Conservation (phyloP, 176 grass and related monocot species). For the Poa annua region DNA sequence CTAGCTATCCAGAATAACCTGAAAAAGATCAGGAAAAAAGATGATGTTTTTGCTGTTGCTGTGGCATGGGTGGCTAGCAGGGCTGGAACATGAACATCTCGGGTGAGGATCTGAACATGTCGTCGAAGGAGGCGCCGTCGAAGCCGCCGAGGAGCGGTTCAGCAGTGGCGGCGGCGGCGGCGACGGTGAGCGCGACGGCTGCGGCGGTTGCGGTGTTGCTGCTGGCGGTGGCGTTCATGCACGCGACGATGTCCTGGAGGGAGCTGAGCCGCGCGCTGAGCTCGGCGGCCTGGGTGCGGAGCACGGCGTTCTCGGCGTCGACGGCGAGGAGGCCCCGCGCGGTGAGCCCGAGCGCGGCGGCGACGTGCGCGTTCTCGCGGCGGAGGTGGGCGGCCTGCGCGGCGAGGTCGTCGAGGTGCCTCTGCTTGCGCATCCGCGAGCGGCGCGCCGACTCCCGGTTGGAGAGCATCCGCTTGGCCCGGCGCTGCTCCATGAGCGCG, state of each 20-base stretch:
- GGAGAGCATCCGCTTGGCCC: slow-evolving; percentile 83
- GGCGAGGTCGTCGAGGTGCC: slow-evolving; percentile 79
- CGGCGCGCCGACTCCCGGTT: slow-evolving; percentile 90
- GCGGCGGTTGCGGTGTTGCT: not conserved
- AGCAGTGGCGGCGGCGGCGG: slow-evolving; percentile 12
- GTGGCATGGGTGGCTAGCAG: slow-evolving; percentile 47
- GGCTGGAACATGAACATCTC: slow-evolving; percentile 83
- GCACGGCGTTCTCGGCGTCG: slow-evolving; percentile 86
- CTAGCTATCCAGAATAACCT: slow-evolving; percentile 30
- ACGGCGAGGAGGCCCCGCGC: slow-evolving; percentile 65
- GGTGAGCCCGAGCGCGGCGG: slow-evolving; percentile 58
- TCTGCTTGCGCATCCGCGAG: slow-evolving; percentile 93
- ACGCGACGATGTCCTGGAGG: slow-evolving; percentile 73
- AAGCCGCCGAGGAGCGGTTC: slow-evolving; percentile 41
- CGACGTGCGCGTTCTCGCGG: slow-evolving; percentile 74
- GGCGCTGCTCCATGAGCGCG: slow-evolving; percentile 66
- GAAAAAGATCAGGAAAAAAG: slow-evolving; percentile 39
- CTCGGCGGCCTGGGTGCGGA: slow-evolving; percentile 79
- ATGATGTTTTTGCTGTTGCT: slow-evolving; percentile 17
- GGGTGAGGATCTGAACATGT: slow-evolving; percentile 50
- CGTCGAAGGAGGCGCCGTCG: slow-evolving; percentile 46
- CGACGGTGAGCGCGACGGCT: slow-evolving; percentile 20
- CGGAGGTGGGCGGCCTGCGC: slow-evolving; percentile 69
- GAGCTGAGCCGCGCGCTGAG: slow-evolving; percentile 67
- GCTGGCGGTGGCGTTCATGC: slow-evolving; percentile 56